phyloP scores from a whole-genome alignment of 2,329 filamentous ascomycete genomes.

The Falciphora oryzae region DNA sequence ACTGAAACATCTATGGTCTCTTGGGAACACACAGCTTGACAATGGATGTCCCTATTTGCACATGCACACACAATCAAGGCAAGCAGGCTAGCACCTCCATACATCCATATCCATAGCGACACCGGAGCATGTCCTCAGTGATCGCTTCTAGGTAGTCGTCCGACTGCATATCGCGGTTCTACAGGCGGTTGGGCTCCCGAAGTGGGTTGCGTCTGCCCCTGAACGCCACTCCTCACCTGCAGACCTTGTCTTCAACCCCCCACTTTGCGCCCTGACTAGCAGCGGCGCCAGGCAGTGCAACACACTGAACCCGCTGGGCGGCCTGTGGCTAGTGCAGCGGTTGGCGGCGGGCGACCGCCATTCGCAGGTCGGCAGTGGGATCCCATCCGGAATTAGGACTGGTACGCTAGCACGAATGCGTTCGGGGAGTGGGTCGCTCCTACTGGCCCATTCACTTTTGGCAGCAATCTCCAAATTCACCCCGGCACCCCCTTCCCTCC shows the following conservation, averaged over 20 bases:
- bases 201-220: background rate
- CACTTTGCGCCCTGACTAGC: background rate
- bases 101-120: background rate
- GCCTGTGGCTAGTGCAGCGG: background rate
- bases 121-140: background rate
- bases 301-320: background rate
- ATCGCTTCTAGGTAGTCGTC: background rate
- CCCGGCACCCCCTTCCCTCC: background rate
- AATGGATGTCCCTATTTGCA: background rate
- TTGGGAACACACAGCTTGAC: background rate
- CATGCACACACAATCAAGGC: background rate
- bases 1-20: background rate
- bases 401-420: background rate
- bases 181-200: background rate
- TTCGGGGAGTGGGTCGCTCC: background rate
- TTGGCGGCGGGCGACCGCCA: background rate
- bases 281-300: background rate
- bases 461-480: constrained; percentile 1
- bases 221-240: background rate
- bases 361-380: background rate
- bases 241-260: too few relatives aligned
- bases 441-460: background rate
- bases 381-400: background rate
- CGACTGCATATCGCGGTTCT: background rate
- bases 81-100: background rate